Percentiles rank a stretch among this genome's conserved stretches.
phyloP scores from a whole-genome alignment of 768 basidiomycete genomes.

The Mycena maculata region DNA sequence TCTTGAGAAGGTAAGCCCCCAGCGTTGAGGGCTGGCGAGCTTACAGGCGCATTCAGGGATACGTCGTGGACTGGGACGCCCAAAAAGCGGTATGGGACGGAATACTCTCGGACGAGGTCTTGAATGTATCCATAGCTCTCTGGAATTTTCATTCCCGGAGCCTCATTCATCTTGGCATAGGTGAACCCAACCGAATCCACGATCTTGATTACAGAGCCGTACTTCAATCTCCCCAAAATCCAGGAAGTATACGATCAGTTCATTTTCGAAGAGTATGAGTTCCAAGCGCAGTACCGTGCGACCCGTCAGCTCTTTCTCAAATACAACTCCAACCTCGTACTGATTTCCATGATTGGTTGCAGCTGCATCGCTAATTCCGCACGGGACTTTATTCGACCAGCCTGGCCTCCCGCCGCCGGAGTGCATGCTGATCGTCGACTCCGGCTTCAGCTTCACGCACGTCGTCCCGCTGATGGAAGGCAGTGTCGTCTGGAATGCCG shows the following conservation, averaged over 20 bases:
- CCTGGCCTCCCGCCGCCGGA: constrained; percentile 68
- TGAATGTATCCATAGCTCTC: constrained; percentile 61
- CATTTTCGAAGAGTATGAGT: constrained; percentile 97
- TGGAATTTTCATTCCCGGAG: not conserved
- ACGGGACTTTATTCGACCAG: constrained; percentile 67
- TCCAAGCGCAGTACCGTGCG: constrained; percentile 81
- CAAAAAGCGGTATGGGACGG: constrained; percentile 96
- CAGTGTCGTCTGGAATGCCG: constrained; percentile 80
- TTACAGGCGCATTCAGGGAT: constrained; percentile 69
- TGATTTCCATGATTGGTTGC: not conserved
- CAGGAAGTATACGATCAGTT: constrained; percentile 96
- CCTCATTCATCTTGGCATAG: constrained; percentile 51
- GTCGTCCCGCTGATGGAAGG: constrained; percentile 86
- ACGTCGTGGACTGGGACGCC: constrained; percentile 94
- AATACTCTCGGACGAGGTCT: constrained; percentile 77
- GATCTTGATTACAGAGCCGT: constrained; percentile 91
- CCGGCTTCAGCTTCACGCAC: constrained; percentile 95
- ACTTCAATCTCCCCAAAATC: constrained; percentile 92
- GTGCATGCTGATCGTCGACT: constrained; percentile 86
- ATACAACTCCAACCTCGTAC: constrained; percentile 36
- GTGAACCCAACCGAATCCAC: constrained; percentile 78
- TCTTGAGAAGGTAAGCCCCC: constrained; percentile 88
- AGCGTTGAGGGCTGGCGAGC: constrained; percentile 31
- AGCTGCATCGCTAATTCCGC: constrained; percentile 85
- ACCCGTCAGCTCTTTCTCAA: constrained; percentile 68